Base-by-base conservation (phyloP, 495 filamentous ascomycete genomes). In the Neurospora sublineolata region DNA sequence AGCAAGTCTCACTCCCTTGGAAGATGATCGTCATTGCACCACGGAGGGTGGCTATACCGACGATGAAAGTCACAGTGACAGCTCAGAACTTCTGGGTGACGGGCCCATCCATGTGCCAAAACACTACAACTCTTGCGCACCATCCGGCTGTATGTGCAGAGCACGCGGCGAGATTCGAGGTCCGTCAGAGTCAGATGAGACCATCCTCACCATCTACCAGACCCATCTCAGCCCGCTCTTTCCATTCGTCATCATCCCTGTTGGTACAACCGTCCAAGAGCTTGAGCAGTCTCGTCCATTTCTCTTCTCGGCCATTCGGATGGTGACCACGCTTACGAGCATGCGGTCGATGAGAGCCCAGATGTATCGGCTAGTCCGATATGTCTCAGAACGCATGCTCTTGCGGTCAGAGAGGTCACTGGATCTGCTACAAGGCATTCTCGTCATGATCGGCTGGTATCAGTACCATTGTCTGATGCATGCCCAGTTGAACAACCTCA, bases 361-460 rank as follows among this genome's bases (percentile, higher is more conserved):
- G 68, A 81, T 81, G 36, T 76, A 73, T 18, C 77, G 78, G 39
- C 73, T 86, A 33, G 82, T 84, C 73, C 78, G 75, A 70, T 76
- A 78, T 44, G 73, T 84, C 68, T 73, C 81, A 30, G 79, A 82
- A 36, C 79, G 79, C 30, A 82, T 87, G 77, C 74, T 86, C 16
- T 71, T 86, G 68, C 79, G 81, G 40, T 80, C 80, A 7, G 82
- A 86, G 58, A 76, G 83, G 20, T 85, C 82, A 36, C 74, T 87
- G 44, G 85, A 87, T 44, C 74, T 85, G 20, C 79, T 87, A 12
- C 81, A 85, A 76, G 83, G 85, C 18, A 78, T 86, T 27, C 73
- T 85, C 12, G 74, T 86, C 3, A 80, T 83, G 60, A 73, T 87
- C 20, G 85, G 84, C 11, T 86, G 80, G 77, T 83, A 81, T 60